Base-by-base conservation (phyloP, 306 rosid genomes). In the Casuarina glauca region DNA sequence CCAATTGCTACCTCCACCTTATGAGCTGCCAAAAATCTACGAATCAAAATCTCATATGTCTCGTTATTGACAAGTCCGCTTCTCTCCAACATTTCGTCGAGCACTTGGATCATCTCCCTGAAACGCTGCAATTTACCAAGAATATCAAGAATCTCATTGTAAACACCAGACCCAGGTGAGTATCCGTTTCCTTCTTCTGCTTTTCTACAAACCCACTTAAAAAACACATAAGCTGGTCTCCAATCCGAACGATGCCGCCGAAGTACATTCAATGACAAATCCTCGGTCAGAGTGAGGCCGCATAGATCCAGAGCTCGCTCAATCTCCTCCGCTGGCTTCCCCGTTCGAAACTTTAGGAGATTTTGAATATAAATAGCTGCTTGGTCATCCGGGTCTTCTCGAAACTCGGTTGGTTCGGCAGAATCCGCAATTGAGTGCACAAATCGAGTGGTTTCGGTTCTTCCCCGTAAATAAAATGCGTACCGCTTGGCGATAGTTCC, bases 171-270 rank as follows among this genome's bases (percentile, higher is more conserved):
- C 73, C 80, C 82, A 45, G 91, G 92, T 2, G 53, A 2, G 17
- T 78, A 86, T 1, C 73, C 70, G 68, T 42, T 62, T 54, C 77
- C 66, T 6, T 13, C 71, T 12, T 44, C 70, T 51, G 61, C 54
- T 55, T 81, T 19, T 76, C 69, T 83, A n/a, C 78, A 80, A 57
- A 69, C 91, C 98, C 98, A 93, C 15, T 81, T 76, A 87, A 91
- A 91, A 90, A 87, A 90, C 2, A 77, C 67, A 52, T 78, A 78
- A 5, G 97, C 95, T 5, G 82, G 88, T 73, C 64, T 87, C 98
- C 97, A 93, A 80, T 93, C 93, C 4, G 92, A 84, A 58, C 81
- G 91, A 64, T 87, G 97, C 53, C 95, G 82, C 50, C 74, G 81
- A 12, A 91, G 91, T 19, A 90, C 93, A n/a, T 84, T 75, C 72